Evolutionary conservation across 257 asterid species (phyloP).

Genomic region (Solanum chilense): DNA sequence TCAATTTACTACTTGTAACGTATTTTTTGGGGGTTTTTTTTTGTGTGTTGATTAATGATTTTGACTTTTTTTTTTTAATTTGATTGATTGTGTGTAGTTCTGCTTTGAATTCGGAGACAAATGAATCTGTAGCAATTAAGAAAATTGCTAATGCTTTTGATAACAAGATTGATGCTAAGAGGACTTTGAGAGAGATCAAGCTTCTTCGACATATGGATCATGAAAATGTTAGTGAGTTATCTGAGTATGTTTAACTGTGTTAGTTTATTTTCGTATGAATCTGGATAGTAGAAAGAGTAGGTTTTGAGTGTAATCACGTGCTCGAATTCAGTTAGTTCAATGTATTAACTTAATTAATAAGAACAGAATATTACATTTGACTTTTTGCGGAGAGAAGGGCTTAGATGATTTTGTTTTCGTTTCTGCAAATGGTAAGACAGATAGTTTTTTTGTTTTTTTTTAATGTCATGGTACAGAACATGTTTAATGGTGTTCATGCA

Average conservation of each 20-base stretch:
- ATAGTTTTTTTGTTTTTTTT: neutral
- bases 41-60: neutral
- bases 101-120: conserved; percentile 90
- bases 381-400: neutral
- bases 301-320: neutral
- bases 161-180: conserved; percentile 87
- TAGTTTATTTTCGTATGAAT: neutral
- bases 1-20: neutral
- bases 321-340: neutral
- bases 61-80: neutral
- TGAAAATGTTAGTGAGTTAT: conserved; percentile 67
- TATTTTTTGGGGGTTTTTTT: neutral
- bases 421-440: neutral
- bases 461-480: neutral
- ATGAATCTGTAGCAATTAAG: conserved; percentile 86
- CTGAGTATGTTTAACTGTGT: neutral
- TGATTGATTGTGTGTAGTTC: conserved; percentile 32
- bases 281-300: neutral
- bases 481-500: neutral
- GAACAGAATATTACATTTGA: neutral
- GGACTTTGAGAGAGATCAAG: conserved; percentile 98
- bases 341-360: neutral
- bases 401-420: neutral
- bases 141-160: conserved; percentile 96
- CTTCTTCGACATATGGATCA: conserved; percentile 99